Conservation (phyloP, 106 monocot genomes). For the Phalaenopsis aphrodite region DNA sequence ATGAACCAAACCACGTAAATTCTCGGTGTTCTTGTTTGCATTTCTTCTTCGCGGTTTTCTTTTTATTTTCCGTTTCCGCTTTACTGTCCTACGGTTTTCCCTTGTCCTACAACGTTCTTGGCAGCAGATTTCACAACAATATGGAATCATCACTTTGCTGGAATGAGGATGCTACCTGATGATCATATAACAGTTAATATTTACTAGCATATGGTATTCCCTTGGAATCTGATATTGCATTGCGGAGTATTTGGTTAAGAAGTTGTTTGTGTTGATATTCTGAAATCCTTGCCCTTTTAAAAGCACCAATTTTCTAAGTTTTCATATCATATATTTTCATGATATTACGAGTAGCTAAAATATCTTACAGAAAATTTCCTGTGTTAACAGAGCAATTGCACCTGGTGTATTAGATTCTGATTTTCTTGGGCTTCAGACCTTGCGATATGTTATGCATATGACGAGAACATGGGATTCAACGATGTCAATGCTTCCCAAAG, state of each 20-base stretch:
- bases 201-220: not conserved
- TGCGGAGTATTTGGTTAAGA: not conserved
- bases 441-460: conserved; percentile 93
- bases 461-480: conserved; percentile 99
- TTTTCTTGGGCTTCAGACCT: conserved; percentile 81
- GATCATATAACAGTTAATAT: not conserved
- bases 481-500: conserved; percentile 99
- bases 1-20: too few species aligned
- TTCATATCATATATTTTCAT: not conserved
- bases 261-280: not conserved
- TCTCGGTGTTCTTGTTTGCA: too few species aligned
- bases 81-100: too few species aligned
- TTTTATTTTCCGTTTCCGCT: too few species aligned
- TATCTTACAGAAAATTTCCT: not conserved
- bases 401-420: conserved; percentile 90
- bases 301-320: not conserved
- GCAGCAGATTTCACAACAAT: not conserved
- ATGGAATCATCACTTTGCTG: not conserved
- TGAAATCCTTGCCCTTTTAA: not conserved
- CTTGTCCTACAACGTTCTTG: too few species aligned
- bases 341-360: not conserved
- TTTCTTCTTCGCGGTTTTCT: too few species aligned
- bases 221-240: not conserved
- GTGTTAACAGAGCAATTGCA: conserved; percentile 67
- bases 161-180: not conserved